phyloP scores from a whole-genome alignment of 768 basidiomycete species.

The Naganishia onofrii region DNA sequence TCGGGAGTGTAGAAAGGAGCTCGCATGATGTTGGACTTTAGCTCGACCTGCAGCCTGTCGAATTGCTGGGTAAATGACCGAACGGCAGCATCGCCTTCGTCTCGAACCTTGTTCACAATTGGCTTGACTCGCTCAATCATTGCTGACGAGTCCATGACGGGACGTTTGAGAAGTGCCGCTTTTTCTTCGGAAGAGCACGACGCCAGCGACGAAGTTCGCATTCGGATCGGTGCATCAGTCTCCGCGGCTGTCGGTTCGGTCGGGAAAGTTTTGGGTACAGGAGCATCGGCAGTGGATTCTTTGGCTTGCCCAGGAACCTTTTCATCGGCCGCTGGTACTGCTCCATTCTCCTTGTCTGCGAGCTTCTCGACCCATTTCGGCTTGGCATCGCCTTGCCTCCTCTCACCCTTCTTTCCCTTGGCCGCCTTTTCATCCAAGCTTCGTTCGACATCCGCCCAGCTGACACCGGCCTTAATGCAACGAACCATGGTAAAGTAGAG shows the following conservation, averaged over 20 bases:
- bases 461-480: conserved; percentile 78
- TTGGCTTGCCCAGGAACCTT: conserved; percentile 36
- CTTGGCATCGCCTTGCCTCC: conserved; percentile 89
- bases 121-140: conserved; percentile 93
- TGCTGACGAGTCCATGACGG: conserved; percentile 77
- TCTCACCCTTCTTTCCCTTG: conserved; percentile 79
- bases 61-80: conserved; percentile 88
- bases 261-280: conserved; percentile 46
- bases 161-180: conserved; percentile 73
- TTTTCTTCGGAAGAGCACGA: conserved; percentile 58
- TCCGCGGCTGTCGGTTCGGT: conserved; percentile 31
- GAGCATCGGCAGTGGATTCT: conserved; percentile 45
- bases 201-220: conserved; percentile 70
- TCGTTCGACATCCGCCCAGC: conserved; percentile 74
- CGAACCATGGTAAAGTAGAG: conserved; percentile 85
- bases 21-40: conserved; percentile 67
- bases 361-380: conserved; percentile 64
- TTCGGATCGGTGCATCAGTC: conserved; percentile 58
- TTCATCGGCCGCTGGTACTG: conserved; percentile 34
- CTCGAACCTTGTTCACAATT: conserved; percentile 83
- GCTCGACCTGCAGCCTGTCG: conserved; percentile 65
- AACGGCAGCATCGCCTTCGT: conserved; percentile 79
- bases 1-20: conserved; percentile 74
- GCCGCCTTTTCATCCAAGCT: conserved; percentile 80
- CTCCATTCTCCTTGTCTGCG: conserved; percentile 30